Conservation (phyloP, 2,329 filamentous ascomycete genomes). For the Arthrobotrys iridis region DNA sequence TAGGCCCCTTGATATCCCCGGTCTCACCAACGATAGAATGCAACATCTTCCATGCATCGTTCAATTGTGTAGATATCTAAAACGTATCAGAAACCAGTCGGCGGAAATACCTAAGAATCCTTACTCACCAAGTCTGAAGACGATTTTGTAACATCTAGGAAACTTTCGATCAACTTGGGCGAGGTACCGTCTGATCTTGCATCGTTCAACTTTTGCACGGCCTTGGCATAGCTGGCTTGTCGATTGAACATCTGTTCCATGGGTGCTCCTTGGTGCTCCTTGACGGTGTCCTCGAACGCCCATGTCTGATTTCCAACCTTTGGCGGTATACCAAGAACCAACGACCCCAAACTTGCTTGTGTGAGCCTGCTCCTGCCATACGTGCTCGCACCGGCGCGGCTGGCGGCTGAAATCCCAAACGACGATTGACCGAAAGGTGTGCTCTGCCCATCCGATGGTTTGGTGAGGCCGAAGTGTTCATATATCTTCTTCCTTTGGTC, state of each 20-base stretch:
- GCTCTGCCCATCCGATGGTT: slow-evolving; percentile 52
- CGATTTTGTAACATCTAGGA: slow-evolving; percentile 56
- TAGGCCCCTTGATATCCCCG: slow-evolving; percentile 55
- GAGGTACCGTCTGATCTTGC: slow-evolving; percentile 54
- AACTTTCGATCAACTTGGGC: slow-evolving; percentile 56
- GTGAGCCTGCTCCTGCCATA: slow-evolving; percentile 56
- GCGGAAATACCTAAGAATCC: too few species aligned
- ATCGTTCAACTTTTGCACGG: slow-evolving; percentile 57
- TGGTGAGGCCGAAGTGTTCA: slow-evolving; percentile 87
- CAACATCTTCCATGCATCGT: slow-evolving; percentile 58
- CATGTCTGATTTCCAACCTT: slow-evolving; percentile 51
- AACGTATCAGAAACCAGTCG: neutral
- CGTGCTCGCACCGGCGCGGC: slow-evolving; percentile 48
- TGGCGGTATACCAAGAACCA: slow-evolving; percentile 44
- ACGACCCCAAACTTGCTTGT: slow-evolving; percentile 41
- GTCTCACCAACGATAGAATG: slow-evolving; percentile 56
- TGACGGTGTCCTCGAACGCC: slow-evolving; percentile 51
- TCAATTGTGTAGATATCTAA: slow-evolving; percentile 58
- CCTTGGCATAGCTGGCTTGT: slow-evolving; percentile 56
- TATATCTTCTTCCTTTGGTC: slow-evolving; percentile 92
- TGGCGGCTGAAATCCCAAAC: slow-evolving; percentile 56
- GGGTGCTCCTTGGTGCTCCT: slow-evolving; percentile 49
- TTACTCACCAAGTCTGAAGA: slow-evolving; percentile 57
- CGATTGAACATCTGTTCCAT: slow-evolving; percentile 55
- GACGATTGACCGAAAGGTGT: slow-evolving; percentile 56